These are phyloP conservation scores for Acanthamoeba sp. DNA, from an alignment of 208 protist species.

Conservation along the genomic window DNA sequence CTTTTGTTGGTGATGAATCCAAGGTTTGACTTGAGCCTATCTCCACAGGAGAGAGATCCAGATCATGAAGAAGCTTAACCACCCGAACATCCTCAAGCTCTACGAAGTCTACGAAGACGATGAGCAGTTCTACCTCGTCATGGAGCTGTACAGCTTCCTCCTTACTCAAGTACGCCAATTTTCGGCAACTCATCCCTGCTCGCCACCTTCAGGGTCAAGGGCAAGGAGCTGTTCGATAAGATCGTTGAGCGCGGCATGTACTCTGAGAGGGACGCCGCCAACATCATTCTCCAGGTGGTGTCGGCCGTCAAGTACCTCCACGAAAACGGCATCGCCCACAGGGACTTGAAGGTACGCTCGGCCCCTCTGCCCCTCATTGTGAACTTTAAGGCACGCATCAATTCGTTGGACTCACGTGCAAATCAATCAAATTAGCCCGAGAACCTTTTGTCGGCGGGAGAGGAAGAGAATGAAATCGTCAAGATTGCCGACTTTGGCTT, in stretches of 20 bases:
- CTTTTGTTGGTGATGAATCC: too few species aligned
- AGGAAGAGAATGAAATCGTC: conserved; percentile 78
- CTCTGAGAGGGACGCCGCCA: conserved; percentile 83
- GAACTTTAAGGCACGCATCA: too few species aligned
- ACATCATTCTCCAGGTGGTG: conserved; percentile 81
- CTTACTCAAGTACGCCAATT: neutral
- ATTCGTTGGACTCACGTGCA: too few species aligned
- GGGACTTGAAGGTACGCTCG: conserved; percentile 84
- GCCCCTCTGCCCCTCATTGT: neutral
- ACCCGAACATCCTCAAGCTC: conserved; percentile 75
- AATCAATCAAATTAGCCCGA: too few species aligned
- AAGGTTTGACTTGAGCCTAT: too few species aligned
- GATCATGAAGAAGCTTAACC: conserved; percentile 71
- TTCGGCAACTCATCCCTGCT: too few species aligned
- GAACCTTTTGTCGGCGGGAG: conserved; percentile 80
- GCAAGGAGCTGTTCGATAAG: conserved; percentile 85
- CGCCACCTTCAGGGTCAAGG: too few species aligned
- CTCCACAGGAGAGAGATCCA: conserved; percentile 60
- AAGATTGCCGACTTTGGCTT: conserved; percentile 88
- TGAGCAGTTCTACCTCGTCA: conserved; percentile 62
- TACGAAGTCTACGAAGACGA: conserved; percentile 70
- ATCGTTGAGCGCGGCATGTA: conserved; percentile 86
- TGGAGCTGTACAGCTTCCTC: conserved; percentile 58
- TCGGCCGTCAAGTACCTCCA: conserved; percentile 83
- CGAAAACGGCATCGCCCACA: conserved; percentile 80